Conservation (phyloP, 139 green algal genomes). For the Closterium sp. region DNA sequence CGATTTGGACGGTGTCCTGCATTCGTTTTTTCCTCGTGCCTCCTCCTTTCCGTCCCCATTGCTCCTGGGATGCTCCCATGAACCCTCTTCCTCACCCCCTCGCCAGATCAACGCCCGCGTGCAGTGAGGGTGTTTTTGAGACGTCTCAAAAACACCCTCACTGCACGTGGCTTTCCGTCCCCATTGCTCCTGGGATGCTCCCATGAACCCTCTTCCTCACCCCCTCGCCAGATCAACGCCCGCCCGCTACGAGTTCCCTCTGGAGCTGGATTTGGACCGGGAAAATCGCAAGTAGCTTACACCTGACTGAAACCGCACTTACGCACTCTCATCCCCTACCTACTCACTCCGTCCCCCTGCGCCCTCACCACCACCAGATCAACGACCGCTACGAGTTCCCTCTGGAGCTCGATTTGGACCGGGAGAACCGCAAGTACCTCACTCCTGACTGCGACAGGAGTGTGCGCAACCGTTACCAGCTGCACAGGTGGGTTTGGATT, state of each 20-base stretch:
- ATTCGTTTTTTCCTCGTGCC: too few species aligned
- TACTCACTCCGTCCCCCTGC: too few species aligned
- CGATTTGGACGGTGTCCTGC: too few species aligned
- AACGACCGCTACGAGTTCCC: slow-evolving; percentile 95
- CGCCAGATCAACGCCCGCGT: slow-evolving; percentile 82
- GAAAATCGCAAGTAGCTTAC: slow-evolving; percentile 54
- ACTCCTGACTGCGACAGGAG: slow-evolving; percentile 54
- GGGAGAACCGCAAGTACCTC: slow-evolving; percentile 53
- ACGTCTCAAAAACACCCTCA: too few species aligned
- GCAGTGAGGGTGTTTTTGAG: too few species aligned
- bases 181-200: too few species aligned
- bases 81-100: too few species aligned
- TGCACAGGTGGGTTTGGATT: slow-evolving; percentile 32
- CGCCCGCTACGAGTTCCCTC: slow-evolving; percentile 89
- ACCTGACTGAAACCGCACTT: background rate
- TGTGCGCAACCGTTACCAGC: slow-evolving; percentile 70
- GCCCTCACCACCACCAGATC: slow-evolving; percentile 51
- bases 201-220: too few species aligned
- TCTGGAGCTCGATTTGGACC: slow-evolving; percentile 52
- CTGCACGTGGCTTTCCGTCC: too few species aligned
- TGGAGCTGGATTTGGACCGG: slow-evolving; percentile 45
- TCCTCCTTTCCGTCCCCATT: too few species aligned
- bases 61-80: too few species aligned
- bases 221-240: slow-evolving; percentile 73
- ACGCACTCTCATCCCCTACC: too few species aligned